phyloP scores from a whole-genome alignment of 768 basidiomycete species.

The Tephrocybe sp. region DNA sequence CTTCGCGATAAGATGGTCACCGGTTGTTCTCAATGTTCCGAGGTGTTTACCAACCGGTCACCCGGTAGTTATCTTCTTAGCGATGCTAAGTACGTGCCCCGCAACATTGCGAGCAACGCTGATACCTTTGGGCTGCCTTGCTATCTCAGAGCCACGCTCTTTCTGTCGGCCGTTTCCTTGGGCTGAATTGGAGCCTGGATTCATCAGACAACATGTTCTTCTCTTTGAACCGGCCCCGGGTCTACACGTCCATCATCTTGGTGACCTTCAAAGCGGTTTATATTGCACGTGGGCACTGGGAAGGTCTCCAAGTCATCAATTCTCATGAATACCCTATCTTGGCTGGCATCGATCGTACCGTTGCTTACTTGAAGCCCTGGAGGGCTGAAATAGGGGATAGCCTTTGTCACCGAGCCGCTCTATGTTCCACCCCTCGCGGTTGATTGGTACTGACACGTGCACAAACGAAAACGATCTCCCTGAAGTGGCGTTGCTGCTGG shows the following conservation, averaged over 20 bases:
- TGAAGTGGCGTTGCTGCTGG: constrained; percentile 3
- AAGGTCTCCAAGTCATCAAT: constrained; percentile 8
- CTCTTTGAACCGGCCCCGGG: too few species aligned
- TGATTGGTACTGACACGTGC: constrained; percentile 16
- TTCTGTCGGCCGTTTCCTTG: constrained; percentile 3
- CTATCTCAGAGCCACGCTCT: neutral
- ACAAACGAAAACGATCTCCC: constrained; percentile 1
- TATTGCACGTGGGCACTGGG: constrained; percentile 14
- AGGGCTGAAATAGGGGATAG: constrained; percentile 15
- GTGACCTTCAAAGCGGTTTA: constrained; percentile 8
- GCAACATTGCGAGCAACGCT: neutral
- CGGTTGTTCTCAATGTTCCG: neutral
- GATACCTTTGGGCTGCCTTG: neutral
- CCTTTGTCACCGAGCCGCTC: constrained; percentile 12
- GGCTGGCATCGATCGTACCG: constrained; percentile 10
- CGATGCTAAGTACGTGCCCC: neutral
- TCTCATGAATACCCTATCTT: constrained; percentile 13
- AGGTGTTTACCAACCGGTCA: constrained; percentile 6
- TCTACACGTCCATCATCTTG: neutral
- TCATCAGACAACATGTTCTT: neutral
- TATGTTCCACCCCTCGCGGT: constrained; percentile 14
- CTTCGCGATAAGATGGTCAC: constrained; percentile 6
- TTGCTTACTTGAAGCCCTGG: constrained; percentile 6
- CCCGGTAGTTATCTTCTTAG: neutral
- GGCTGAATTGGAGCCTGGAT: neutral